Evolutionary conservation across 495 filamentous ascomycete genomes (phyloP).

Genomic region (Durotheca rogersii): DNA sequence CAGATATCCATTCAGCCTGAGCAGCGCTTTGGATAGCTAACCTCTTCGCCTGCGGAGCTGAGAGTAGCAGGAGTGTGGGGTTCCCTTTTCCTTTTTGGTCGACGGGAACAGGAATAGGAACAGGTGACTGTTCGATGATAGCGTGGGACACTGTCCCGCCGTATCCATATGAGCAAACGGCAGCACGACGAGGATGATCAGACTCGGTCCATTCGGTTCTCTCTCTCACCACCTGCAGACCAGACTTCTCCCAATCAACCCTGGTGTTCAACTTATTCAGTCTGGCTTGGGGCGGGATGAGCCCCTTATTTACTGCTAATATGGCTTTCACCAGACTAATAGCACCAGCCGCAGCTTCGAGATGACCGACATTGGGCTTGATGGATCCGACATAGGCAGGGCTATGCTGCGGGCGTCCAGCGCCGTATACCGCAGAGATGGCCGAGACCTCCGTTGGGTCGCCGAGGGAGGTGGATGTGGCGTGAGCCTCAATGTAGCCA

Average conservation of each 20-base stretch:
- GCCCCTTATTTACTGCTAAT: constrained; percentile 35
- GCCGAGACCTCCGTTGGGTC: constrained; percentile 46
- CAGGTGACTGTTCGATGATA: constrained; percentile 34
- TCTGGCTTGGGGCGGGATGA: constrained; percentile 37
- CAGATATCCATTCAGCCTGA: constrained; percentile 10
- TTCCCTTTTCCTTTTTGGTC: background rate
- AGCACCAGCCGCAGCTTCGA: constrained; percentile 35
- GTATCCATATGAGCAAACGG: constrained; percentile 46
- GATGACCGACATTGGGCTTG: constrained; percentile 36
- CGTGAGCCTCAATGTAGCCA: constrained; percentile 46
- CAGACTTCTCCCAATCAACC: constrained; percentile 24
- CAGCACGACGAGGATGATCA: constrained; percentile 37
- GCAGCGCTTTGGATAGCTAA: constrained; percentile 20
- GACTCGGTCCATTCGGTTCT: constrained; percentile 21
- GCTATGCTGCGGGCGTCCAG: background rate
- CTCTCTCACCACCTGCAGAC: constrained; percentile 37
- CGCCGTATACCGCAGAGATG: constrained; percentile 28
- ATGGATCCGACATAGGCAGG: constrained; percentile 27
- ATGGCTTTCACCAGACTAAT: constrained; percentile 44
- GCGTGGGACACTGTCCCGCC: constrained; percentile 48
- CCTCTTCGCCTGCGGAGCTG: constrained; percentile 41
- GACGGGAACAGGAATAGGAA: background rate
- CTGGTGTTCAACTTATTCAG: constrained; percentile 42
- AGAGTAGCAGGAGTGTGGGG: constrained; percentile 28
- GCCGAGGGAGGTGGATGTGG: constrained; percentile 45